Percentiles rank a stretch among this genome's conserved stretches.
phyloP scores from a whole-genome alignment of 2,329 filamentous ascomycete genomes.

The Harringtonia lauricola region DNA sequence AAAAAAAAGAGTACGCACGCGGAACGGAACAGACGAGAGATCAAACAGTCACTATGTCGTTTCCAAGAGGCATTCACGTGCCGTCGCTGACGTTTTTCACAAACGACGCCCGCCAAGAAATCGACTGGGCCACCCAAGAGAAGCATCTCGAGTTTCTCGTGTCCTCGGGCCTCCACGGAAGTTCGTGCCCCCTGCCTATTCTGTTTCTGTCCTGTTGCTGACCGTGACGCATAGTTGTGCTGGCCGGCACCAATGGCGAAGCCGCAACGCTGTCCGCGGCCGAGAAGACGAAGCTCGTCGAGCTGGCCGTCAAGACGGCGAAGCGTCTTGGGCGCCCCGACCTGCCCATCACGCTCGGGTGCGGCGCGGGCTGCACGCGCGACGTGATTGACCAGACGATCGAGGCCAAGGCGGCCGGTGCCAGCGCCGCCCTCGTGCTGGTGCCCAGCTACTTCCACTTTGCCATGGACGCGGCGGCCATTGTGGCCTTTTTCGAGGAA shows the following conservation, averaged over 20 bases:
- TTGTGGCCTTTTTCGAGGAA: conserved; percentile 53
- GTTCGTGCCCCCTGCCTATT: conserved; percentile 17
- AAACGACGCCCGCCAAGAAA: conserved; percentile 33
- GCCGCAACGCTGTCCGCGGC: conserved; percentile 55
- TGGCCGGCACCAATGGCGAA: conserved; percentile 65
- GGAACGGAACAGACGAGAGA: no score
- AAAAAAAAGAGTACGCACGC: no score
- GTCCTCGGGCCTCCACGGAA: conserved; percentile 38
- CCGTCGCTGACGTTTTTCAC: conserved; percentile 45
- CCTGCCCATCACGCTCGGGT: conserved; percentile 56
- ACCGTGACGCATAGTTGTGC: conserved; percentile 33
- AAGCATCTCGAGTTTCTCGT: conserved; percentile 43
- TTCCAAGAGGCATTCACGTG: conserved; percentile 49
- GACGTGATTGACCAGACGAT: conserved; percentile 54
- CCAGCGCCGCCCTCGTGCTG: conserved; percentile 56
- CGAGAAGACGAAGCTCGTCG: conserved; percentile 52
- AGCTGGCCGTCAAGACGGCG: conserved; percentile 44
- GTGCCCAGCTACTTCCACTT: conserved; percentile 63
- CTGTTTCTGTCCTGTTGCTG: neutral
- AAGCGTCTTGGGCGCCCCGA: conserved; percentile 42
- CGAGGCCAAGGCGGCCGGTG: conserved; percentile 50
- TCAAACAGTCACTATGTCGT: no score
- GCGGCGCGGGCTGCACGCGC: conserved; percentile 53
- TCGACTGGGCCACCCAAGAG: conserved; percentile 43
- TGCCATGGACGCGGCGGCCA: conserved; percentile 46